Percentiles rank a stretch among this genome's conserved stretches.
Conservation (phyloP, 148 eudicot species). For the Tetragonia tetragonoides region DNA sequence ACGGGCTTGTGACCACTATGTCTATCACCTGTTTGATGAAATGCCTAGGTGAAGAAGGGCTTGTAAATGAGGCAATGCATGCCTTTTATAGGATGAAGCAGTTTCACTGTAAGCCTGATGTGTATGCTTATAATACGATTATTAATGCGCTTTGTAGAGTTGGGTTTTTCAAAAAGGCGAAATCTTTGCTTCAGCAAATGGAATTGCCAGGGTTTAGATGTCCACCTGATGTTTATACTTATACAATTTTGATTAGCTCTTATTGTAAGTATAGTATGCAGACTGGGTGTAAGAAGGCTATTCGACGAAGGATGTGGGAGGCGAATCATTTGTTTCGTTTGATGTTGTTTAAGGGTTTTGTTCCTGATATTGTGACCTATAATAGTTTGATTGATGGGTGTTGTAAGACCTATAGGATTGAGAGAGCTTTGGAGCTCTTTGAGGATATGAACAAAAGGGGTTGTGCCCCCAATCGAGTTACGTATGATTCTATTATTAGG, state of each 20-base stretch:
- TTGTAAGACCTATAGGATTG: constrained; percentile 83
- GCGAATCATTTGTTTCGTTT: constrained; percentile 77
- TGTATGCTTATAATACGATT: constrained; percentile 63
- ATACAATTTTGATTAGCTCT: constrained; percentile 74
- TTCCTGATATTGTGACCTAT: constrained; percentile 85
- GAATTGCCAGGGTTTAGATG: constrained; percentile 79
- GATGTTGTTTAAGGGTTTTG: constrained; percentile 80
- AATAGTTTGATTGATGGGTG: constrained; percentile 85
- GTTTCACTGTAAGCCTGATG: constrained; percentile 81
- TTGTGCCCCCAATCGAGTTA: constrained; percentile 66
- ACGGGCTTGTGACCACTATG: constrained; percentile 49
- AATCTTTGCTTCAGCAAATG: constrained; percentile 69
- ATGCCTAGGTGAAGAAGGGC: constrained; percentile 75
- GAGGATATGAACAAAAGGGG: constrained; percentile 68
- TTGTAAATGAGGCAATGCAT: constrained; percentile 63
- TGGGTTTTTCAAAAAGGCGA: constrained; percentile 69
- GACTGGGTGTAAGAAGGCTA: constrained; percentile 75
- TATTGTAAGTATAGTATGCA: constrained; percentile 65
- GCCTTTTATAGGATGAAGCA: constrained; percentile 77
- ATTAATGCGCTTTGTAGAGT: constrained; percentile 73
- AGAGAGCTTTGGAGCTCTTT: constrained; percentile 72
- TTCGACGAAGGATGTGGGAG: constrained; percentile 77
- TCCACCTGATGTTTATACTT: constrained; percentile 73
- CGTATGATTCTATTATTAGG: constrained; percentile 74
- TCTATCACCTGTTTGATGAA: constrained; percentile 82